phyloP scores from a whole-genome alignment of 192 early-diverging fungal species.

The Entomortierella chlamydospora region DNA sequence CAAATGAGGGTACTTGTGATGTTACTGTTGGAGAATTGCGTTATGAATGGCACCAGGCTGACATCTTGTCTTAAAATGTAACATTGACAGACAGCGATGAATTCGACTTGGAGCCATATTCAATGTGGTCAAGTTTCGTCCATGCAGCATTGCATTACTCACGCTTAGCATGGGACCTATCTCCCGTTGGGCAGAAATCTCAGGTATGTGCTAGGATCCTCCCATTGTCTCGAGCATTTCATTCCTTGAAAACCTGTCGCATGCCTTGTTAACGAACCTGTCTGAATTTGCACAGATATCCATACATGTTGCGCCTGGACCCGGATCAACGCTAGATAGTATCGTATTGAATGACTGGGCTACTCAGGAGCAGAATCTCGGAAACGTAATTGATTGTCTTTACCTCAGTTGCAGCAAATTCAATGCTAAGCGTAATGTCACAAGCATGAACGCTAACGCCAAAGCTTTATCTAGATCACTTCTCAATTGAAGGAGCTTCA shows the following conservation, averaged over 20 bases:
- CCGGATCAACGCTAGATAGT: background rate
- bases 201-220: slow-evolving; percentile 13
- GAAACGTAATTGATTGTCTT: background rate
- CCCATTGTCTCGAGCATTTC: background rate
- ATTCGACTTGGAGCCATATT: slow-evolving; percentile 36
- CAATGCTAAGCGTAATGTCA: background rate
- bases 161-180: slow-evolving; percentile 27
- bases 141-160: slow-evolving; percentile 46
- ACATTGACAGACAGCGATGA: slow-evolving; percentile 12
- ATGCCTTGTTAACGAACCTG: too few relatives aligned
- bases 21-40: background rate
- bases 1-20: slow-evolving; percentile 2
- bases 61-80: background rate
- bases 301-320: slow-evolving; percentile 35
- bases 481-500: slow-evolving; percentile 24
- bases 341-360: slow-evolving; percentile 35
- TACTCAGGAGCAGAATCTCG: slow-evolving; percentile 19
- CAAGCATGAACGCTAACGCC: too few relatives aligned
- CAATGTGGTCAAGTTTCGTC: slow-evolving; percentile 49
- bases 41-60: background rate
- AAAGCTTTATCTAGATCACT: slow-evolving; percentile 13
- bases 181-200: slow-evolving; percentile 24
- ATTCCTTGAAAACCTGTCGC: background rate
- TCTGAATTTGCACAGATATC: slow-evolving; percentile 16
- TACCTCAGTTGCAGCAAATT: background rate